These are phyloP conservation scores for Furcasterigmium sp. DNA, from an alignment of 2,329 filamentous ascomycete species.

Conservation along the genomic window DNA sequence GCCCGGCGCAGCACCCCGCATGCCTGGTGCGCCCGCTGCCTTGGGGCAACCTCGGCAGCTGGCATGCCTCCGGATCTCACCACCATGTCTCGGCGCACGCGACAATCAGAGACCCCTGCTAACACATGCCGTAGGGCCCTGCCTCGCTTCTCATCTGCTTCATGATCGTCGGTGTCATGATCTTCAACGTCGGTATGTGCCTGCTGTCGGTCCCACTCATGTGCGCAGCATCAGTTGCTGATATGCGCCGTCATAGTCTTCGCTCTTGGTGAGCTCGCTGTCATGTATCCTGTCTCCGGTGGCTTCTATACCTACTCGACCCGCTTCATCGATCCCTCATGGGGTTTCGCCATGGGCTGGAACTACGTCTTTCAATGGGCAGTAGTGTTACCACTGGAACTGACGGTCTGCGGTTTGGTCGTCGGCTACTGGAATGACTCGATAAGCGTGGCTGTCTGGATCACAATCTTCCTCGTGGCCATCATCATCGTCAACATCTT, in stretches of 20 bases:
- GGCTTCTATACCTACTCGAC: slow-evolving; percentile 53
- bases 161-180: slow-evolving; percentile 45
- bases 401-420: slow-evolving; percentile 44
- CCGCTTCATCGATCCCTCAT: slow-evolving; percentile 52
- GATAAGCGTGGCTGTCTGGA: slow-evolving; percentile 44
- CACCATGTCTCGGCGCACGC: not conserved
- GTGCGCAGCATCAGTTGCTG: not conserved
- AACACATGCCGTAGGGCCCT: slow-evolving; percentile 20
- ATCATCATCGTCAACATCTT: slow-evolving; percentile 40
- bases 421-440: slow-evolving; percentile 38
- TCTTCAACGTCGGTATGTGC: slow-evolving; percentile 41
- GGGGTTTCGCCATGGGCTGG: slow-evolving; percentile 46
- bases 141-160: slow-evolving; percentile 34
- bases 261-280: slow-evolving; percentile 53
- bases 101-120: no score
- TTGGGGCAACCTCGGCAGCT: not conserved
- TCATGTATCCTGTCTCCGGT: slow-evolving; percentile 51
- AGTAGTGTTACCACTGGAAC: slow-evolving; percentile 40
- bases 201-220: not conserved
- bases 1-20: not conserved
- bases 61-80: not conserved
- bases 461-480: slow-evolving; percentile 45
- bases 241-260: slow-evolving; percentile 33
- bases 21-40: not conserved
- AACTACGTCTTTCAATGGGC: slow-evolving; percentile 44